Percentiles rank a stretch among this genome's conserved stretches.
Conservation (phyloP, 2,329 filamentous ascomycete genomes). For the Exophiala sideris region DNA sequence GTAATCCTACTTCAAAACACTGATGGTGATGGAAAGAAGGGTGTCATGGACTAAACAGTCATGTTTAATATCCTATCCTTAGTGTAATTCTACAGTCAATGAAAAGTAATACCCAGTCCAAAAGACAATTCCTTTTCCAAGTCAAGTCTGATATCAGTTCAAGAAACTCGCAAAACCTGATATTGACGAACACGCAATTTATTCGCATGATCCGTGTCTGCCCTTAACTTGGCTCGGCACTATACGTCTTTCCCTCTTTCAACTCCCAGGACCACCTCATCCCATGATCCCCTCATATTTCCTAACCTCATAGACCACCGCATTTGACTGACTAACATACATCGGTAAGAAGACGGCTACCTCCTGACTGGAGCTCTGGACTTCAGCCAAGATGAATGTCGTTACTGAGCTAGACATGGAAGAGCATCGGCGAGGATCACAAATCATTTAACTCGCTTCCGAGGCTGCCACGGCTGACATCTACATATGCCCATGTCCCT, state of each 20-base stretch:
- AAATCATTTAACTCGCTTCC: conserved; percentile 1
- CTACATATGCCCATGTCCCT: not conserved
- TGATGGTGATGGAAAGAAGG: no score
- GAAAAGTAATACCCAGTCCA: no score
- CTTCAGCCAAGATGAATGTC: no score
- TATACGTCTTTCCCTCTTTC: conserved; percentile 2
- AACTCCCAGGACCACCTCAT: conserved; percentile 29
- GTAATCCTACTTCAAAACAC: no score
- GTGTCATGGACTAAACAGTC: no score
- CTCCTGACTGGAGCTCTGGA: no score
- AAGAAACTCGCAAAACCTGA: conserved; percentile 26
- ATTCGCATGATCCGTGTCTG: conserved; percentile 6
- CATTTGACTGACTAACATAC: not conserved
- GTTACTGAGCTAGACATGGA: no score
- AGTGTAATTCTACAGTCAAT: no score
- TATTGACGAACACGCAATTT: conserved; percentile 20
- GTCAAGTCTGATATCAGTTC: conserved; percentile 26
- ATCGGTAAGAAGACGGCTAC: no score
- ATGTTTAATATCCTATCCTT: no score
- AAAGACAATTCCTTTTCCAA: not conserved
- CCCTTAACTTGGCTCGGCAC: not conserved
- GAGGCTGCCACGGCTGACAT: not conserved
- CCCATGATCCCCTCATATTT: conserved; percentile 22
- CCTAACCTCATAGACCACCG: conserved; percentile 29
- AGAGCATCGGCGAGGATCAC: not conserved